Evolutionary conservation across 139 green algal species (phyloP).

Genomic region (Edaphochlamys debaryana): DNA sequence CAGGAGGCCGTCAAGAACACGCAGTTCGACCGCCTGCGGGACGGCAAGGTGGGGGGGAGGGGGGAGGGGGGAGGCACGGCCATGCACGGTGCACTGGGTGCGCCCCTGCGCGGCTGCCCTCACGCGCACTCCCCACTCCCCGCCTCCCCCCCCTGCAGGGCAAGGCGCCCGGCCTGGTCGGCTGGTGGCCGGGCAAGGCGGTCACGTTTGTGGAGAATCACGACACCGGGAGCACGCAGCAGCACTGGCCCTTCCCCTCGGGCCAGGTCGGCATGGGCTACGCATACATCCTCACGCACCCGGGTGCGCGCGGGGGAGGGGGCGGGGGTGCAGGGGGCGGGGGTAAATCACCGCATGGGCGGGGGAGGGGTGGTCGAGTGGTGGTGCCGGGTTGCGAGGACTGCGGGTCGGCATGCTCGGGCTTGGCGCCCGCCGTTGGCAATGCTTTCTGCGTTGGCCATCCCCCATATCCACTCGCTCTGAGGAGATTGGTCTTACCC

Average conservation of each 20-base stretch:
- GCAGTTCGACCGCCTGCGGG: conserved; percentile 69
- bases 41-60: background rate
- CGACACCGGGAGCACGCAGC: conserved; percentile 61
- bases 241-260: conserved; percentile 82
- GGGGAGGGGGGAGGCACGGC: background rate
- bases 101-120: no score
- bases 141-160: conserved; percentile 81
- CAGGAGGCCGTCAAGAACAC: conserved; percentile 59
- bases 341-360: no score
- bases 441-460: no score
- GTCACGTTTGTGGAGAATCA: conserved; percentile 90
- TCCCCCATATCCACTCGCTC: no score
- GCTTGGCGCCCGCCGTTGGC: no score
- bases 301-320: conserved; percentile 58
- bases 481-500: no score
- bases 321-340: no score
- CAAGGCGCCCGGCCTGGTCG: conserved; percentile 81
- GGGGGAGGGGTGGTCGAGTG: no score
- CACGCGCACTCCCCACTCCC: conserved; percentile 17
- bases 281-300: conserved; percentile 96
- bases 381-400: no score
- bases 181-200: conserved; percentile 82
- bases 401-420: no score
- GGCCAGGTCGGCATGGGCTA: conserved; percentile 79
- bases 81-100: no score